Evolutionary conservation across 805 yeast genomes (phyloP).

Genomic region (Wickerhamomyces sydowiorum): DNA sequence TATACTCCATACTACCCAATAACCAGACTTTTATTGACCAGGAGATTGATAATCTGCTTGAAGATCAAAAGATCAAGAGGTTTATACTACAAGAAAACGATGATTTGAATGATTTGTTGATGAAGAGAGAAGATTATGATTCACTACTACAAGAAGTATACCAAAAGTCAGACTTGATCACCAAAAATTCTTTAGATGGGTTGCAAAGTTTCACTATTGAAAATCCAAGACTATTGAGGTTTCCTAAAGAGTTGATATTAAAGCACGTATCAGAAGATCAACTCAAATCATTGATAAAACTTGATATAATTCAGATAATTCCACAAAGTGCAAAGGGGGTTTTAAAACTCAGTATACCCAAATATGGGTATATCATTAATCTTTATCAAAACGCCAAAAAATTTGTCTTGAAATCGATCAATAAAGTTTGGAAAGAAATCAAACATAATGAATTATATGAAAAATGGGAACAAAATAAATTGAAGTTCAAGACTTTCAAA

Average conservation of each 20-base stretch:
- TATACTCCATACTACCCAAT: conserved; percentile 41
- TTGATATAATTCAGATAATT: conserved; percentile 39
- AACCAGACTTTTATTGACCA: conserved; percentile 48
- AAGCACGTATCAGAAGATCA: not conserved
- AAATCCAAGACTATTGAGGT: not conserved
- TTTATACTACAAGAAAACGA: conserved; percentile 32
- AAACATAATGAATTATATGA: conserved; percentile 35
- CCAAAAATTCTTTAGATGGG: not conserved
- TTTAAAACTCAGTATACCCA: conserved; percentile 42
- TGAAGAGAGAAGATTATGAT: conserved; percentile 21
- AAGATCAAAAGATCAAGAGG: conserved; percentile 31
- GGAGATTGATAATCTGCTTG: conserved; percentile 31
- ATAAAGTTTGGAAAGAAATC: conserved; percentile 34
- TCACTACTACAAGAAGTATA: conserved; percentile 2
- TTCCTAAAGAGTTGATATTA: not conserved
- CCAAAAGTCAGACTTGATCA: conserved; percentile 3
- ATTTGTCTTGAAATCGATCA: conserved; percentile 36
- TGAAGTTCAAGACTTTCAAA: conserved; percentile 40
- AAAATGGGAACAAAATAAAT: conserved; percentile 41
- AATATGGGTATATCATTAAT: conserved; percentile 42
- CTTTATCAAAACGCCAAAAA: conserved; percentile 37
- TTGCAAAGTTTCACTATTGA: not conserved
- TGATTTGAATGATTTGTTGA: conserved; percentile 37
- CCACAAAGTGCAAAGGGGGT: conserved; percentile 26
- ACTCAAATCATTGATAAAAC: conserved; percentile 23